Evolutionary conservation across 768 basidiomycete species (phyloP).

Genomic region (Leccinum rimulosum): DNA sequence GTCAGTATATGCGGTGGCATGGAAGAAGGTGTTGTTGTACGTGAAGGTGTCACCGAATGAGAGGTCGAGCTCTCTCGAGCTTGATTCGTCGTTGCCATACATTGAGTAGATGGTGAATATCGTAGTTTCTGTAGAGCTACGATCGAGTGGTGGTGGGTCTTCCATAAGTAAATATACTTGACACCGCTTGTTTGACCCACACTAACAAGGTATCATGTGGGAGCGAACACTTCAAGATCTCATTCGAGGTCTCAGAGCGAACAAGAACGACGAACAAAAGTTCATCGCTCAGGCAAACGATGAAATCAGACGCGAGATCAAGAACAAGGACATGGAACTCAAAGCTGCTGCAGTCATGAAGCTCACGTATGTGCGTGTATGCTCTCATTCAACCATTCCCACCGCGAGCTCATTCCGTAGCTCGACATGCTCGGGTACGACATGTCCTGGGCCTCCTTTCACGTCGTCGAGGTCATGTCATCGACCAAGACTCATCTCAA

Average conservation of each 20-base stretch:
- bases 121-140: slow-evolving; percentile 67
- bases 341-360: slow-evolving; percentile 96
- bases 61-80: slow-evolving; percentile 37
- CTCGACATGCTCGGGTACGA: slow-evolving; percentile 97
- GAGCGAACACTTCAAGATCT: slow-evolving; percentile 95
- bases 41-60: slow-evolving; percentile 34
- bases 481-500: slow-evolving; percentile 79
- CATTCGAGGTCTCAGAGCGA: slow-evolving; percentile 91
- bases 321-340: slow-evolving; percentile 92
- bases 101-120: slow-evolving; percentile 86
- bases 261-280: slow-evolving; percentile 89
- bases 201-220: slow-evolving; percentile 65
- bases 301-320: slow-evolving; percentile 90
- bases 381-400: not conserved
- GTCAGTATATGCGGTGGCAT: slow-evolving; percentile 32
- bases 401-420: slow-evolving; percentile 40
- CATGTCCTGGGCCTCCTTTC: slow-evolving; percentile 95
- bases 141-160: slow-evolving; percentile 37
- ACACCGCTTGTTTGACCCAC: not conserved
- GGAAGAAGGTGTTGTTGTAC: slow-evolving; percentile 33
- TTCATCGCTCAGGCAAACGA: slow-evolving; percentile 93
- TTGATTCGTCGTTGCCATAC: slow-evolving; percentile 63
- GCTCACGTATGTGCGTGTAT: slow-evolving; percentile 84
- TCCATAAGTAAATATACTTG: slow-evolving; percentile 36
- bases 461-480: slow-evolving; percentile 98